Evolutionary conservation across 2,329 filamentous ascomycete species (phyloP).

Genomic region (Apiospora saccharicola): DNA sequence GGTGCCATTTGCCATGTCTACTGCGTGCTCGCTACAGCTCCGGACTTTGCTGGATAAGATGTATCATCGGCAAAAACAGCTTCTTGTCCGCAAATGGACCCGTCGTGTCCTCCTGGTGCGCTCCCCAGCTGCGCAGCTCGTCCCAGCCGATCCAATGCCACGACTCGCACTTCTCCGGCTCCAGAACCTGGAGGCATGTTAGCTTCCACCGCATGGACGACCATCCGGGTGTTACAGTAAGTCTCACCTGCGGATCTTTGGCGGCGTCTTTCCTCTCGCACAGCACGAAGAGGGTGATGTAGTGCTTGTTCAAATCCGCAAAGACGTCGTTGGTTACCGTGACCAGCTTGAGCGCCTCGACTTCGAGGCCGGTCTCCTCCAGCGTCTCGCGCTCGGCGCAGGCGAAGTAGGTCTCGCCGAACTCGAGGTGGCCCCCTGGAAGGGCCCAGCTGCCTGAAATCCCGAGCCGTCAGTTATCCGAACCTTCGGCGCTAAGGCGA

Average conservation of each 20-base stretch:
- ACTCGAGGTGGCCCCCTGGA: conserved; percentile 79
- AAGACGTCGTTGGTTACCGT: conserved; percentile 75
- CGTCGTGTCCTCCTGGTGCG: conserved; percentile 37
- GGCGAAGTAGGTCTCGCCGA: conserved; percentile 65
- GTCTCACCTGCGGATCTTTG: conserved; percentile 60
- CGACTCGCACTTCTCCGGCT: conserved; percentile 58
- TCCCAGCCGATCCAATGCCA: conserved; percentile 59
- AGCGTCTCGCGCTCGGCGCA: conserved; percentile 73
- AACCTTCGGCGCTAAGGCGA: neutral
- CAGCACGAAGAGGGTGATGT: conserved; percentile 75
- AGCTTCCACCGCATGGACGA: conserved; percentile 45
- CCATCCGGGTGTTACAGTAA: conserved; percentile 1
- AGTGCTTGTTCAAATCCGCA: conserved; percentile 67
- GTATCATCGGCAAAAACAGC: conserved; percentile 48
- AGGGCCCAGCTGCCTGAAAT: conserved; percentile 66
- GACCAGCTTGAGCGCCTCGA: conserved; percentile 60
- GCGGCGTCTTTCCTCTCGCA: conserved; percentile 56
- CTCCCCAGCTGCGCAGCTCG: conserved; percentile 46
- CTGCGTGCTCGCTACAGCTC: conserved; percentile 11
- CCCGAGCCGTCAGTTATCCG: neutral
- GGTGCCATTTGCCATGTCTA: neutral
- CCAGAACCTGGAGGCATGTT: conserved; percentile 45
- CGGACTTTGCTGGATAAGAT: conserved; percentile 34
- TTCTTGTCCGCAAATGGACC: conserved; percentile 39
- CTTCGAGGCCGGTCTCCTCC: conserved; percentile 73